phyloP scores from a whole-genome alignment of 2,329 filamentous ascomycete species.

The Emergomyces orientalis region DNA sequence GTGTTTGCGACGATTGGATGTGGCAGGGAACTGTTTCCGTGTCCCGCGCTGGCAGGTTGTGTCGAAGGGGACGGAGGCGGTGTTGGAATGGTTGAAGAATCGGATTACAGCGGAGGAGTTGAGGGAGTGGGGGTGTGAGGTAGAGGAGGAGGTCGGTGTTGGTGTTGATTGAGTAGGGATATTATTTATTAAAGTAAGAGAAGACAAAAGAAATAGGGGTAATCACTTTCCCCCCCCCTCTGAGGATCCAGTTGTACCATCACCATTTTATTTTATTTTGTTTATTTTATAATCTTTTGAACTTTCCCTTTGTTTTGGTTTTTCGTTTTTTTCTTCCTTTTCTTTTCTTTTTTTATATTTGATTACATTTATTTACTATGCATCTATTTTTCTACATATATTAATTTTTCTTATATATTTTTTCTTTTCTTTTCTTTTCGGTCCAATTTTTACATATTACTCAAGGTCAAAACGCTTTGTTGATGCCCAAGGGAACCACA shows the following conservation, averaged over 20 bases:
- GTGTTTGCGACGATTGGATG: constrained; percentile 59
- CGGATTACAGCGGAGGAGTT: constrained; percentile 52
- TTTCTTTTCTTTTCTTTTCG: no score
- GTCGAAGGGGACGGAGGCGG: constrained; percentile 77
- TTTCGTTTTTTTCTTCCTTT: no score
- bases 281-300: background rate
- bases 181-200: background rate
- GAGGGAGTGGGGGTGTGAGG: constrained; percentile 32
- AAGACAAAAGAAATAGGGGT: no score
- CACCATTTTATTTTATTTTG: background rate
- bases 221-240: accelerated
- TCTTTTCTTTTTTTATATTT: background rate
- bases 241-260: background rate
- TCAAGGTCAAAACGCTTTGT: no score
- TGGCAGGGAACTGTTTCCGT: constrained; percentile 76
- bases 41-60: constrained; percentile 78
- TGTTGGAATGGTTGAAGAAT: constrained; percentile 70
- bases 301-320: background rate
- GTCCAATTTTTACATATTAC: no score
- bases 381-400: background rate
- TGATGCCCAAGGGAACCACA: no score
- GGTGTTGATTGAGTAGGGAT: background rate
- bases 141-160: constrained; percentile 14
- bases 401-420: no score
- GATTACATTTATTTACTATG: background rate